Percentiles rank a stretch among this genome's conserved stretches.
Evolutionary conservation across 495 filamentous ascomycete genomes (phyloP).

Genomic region (Xylaria castorea): DNA sequence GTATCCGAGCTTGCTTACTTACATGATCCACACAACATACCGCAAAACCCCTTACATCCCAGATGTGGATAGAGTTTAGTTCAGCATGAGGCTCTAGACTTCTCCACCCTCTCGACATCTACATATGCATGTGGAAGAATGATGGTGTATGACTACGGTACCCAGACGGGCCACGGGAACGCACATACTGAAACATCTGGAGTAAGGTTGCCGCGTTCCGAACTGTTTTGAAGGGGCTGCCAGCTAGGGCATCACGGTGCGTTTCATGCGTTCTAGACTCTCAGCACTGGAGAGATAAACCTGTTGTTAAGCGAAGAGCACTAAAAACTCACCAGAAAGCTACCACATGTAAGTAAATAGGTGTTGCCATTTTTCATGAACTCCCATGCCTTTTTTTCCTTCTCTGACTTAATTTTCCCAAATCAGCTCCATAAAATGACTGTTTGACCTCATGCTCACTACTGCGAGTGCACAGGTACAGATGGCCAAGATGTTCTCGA

Average conservation of each 20-base stretch:
- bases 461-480: constrained; percentile 22
- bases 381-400: background rate
- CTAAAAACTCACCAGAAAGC: background rate
- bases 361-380: background rate
- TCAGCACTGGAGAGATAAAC: background rate
- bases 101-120: constrained; percentile 15
- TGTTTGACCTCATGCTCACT: constrained; percentile 17
- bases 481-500: background rate
- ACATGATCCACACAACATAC: constrained; percentile 15
- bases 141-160: constrained; percentile 15
- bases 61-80: background rate
- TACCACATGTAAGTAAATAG: background rate
- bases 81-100: constrained; percentile 22
- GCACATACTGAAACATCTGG: constrained; percentile 16
- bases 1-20: constrained; percentile 14
- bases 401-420: background rate
- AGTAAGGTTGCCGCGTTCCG: constrained; percentile 20
- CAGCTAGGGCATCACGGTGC: constrained; percentile 6
- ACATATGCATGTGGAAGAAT: constrained; percentile 15
- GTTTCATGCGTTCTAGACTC: constrained; percentile 14
- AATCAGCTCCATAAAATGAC: background rate
- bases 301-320: constrained; percentile 20
- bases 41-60: constrained; percentile 8
- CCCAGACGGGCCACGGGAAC: background rate
- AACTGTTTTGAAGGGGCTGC: background rate